Evolutionary conservation across 306 rosid genomes (phyloP), one percentile per base, ranked within the genome.

Genomic region (Leucaena leucocephala): DNA sequence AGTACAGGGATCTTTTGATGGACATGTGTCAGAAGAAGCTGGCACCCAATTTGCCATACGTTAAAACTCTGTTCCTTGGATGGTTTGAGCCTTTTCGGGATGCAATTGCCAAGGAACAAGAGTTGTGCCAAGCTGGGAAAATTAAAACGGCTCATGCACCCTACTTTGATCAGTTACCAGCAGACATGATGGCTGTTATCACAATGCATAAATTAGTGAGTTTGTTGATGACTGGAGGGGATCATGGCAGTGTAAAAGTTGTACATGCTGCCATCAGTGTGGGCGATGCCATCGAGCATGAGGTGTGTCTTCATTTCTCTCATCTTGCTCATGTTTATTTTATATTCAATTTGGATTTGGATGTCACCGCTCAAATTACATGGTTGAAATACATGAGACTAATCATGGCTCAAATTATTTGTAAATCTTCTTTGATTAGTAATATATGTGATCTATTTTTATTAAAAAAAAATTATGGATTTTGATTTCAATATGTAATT

Each of bases 211-310:
- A 89, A 91, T 82, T 95, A 87, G 87, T 83, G 89, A 95, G 87
- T 65, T 71, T 95, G 89, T 74, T 95, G 85, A 93, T 95, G 98
- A 77, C 82, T 0, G 97, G 92, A 55, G 74, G 46, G 0, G 96
- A 89, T 12, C 91, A 76, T 55, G 94, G 96, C 63, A 61, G 21
- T 55, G 75, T 86, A 64, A 88, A 92, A 83, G 94, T 93, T 75
- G 89, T 93, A 5, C 87, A 84, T 2, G 90, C 96, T 55, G 89
- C 90, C 58, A 86, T 93, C 68, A 15, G 71, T 46, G 71, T 95
- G 40, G 99, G 99, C 27, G 99, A 92, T 50, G 97, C 99, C 79
- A 68, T 95, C 67, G 99, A 93, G 80, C 92, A 91, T 65, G 99
- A 95, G 99, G 99, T 95, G 63, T 38, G 90, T 55, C 73, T 38